Evolutionary conservation across 1,284 basidiomycete species (phyloP).

Genomic region (Cutaneotrichosporon dermatis): DNA sequence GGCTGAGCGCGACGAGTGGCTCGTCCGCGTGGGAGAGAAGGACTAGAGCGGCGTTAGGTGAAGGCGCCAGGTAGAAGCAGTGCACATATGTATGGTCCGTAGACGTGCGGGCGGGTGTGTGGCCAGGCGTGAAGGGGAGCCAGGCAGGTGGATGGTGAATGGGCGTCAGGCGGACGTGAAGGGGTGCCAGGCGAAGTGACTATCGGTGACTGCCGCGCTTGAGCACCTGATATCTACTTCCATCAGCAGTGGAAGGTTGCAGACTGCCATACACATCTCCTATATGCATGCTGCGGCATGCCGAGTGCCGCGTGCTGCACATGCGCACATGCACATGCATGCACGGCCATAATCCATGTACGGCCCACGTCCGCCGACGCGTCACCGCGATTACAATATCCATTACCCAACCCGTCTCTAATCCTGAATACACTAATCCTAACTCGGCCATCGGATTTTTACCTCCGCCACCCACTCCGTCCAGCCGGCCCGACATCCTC

Average conservation of each 20-base stretch:
- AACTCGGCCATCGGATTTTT: too few relatives aligned
- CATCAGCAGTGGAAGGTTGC: not conserved
- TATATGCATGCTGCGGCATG: too few relatives aligned
- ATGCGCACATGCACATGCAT: too few relatives aligned
- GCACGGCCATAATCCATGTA: too few relatives aligned
- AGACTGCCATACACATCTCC: too few relatives aligned
- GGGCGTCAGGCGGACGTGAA: not conserved
- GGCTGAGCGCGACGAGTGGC: slow-evolving; percentile 75
- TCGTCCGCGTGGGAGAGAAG: slow-evolving; percentile 89
- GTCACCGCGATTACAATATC: too few relatives aligned
- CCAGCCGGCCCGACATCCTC: too few relatives aligned
- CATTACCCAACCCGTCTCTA: too few relatives aligned
- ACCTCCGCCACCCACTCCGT: too few relatives aligned
- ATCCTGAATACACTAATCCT: not conserved
- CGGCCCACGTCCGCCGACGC: too few relatives aligned
- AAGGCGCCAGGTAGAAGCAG: not conserved
- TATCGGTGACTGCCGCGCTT: not conserved
- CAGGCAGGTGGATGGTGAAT: not conserved
- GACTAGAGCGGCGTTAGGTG: slow-evolving; percentile 54
- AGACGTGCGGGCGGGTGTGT: not conserved
- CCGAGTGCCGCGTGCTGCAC: too few relatives aligned
- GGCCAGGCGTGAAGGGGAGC: not conserved
- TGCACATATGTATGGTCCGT: slow-evolving; percentile 4
- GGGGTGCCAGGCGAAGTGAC: not conserved
- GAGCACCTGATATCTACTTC: not conserved